Evolutionary conservation across 306 rosid species (phyloP).

Genomic region (Dryas drummondii): DNA sequence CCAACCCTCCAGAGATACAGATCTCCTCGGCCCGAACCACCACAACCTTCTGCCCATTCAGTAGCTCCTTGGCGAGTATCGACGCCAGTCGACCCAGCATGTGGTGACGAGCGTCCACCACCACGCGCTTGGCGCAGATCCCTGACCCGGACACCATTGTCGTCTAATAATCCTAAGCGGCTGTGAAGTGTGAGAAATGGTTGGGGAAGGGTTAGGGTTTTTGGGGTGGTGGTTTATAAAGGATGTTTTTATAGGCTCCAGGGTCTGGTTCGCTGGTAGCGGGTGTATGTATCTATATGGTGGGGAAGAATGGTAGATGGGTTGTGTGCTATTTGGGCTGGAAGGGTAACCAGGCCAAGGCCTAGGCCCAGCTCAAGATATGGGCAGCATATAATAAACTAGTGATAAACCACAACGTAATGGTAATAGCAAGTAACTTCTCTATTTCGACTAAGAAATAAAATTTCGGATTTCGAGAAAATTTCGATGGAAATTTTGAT

Average conservation of each 20-base stretch:
- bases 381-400: too few species aligned
- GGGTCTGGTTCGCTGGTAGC: not conserved
- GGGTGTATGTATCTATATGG: not conserved
- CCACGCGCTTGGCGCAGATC: conserved; percentile 69
- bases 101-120: conserved; percentile 75
- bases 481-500: too few species aligned
- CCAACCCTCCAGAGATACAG: conserved; percentile 65
- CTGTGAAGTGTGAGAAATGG: conserved; percentile 9
- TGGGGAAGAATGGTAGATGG: not conserved
- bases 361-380: not conserved
- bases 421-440: too few species aligned
- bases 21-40: conserved; percentile 72
- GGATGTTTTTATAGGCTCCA: not conserved
- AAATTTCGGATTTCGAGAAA: too few species aligned
- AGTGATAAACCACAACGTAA: too few species aligned
- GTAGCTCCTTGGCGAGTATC: conserved; percentile 67
- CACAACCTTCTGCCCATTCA: conserved; percentile 68
- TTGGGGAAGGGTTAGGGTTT: conserved; percentile 9
- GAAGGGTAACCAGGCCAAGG: not conserved
- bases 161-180: conserved; percentile 8
- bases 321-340: not conserved
- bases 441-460: too few species aligned
- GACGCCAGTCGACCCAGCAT: conserved; percentile 71
- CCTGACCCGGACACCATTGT: conserved; percentile 74
- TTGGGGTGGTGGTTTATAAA: not conserved